Conservation (phyloP, 139 green algal genomes). For the Micractinium sp. region DNA sequence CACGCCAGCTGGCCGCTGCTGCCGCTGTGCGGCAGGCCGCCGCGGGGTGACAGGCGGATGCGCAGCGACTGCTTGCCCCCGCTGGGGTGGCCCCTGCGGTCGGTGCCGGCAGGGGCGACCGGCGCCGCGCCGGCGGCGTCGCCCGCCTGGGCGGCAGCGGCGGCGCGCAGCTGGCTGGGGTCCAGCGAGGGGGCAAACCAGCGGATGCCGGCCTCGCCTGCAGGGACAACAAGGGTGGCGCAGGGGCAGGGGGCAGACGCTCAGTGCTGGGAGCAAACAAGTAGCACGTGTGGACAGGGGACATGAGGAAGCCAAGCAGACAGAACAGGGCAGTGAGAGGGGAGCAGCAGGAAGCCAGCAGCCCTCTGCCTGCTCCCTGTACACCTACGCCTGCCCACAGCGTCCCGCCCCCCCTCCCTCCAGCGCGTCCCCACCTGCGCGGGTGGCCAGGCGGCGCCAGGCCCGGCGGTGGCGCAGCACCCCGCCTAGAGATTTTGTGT, state of each 20-base stretch:
- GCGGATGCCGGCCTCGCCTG: conserved; percentile 14
- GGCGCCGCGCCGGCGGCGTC: not conserved
- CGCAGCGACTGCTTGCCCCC: conserved; percentile 31
- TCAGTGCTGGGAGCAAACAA: not conserved
- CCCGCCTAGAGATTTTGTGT: conserved; percentile 71
- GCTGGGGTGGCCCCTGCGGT: not conserved
- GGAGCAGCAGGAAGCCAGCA: too few species aligned
- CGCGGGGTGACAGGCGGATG: not conserved
- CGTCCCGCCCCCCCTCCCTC: not conserved
- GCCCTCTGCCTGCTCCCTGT: too few species aligned
- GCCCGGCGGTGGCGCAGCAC: conserved; percentile 34
- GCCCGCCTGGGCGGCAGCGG: not conserved
- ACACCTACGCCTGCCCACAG: too few species aligned
- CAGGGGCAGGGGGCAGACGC: too few species aligned
- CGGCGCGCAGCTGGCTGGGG: conserved; percentile 13
- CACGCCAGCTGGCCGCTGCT: conserved; percentile 21
- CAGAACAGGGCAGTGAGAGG: too few species aligned
- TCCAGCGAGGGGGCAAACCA: conserved; percentile 24
- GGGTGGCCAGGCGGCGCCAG: not conserved
- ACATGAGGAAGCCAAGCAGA: not conserved
- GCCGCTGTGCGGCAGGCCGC: not conserved
- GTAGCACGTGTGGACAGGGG: not conserved
- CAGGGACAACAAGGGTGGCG: not conserved
- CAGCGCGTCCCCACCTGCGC: not conserved
- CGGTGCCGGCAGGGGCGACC: not conserved